These are phyloP conservation scores for Purpureocillium lavendulum DNA, from an alignment of 2,329 filamentous ascomycete species.

Conservation along the genomic window DNA sequence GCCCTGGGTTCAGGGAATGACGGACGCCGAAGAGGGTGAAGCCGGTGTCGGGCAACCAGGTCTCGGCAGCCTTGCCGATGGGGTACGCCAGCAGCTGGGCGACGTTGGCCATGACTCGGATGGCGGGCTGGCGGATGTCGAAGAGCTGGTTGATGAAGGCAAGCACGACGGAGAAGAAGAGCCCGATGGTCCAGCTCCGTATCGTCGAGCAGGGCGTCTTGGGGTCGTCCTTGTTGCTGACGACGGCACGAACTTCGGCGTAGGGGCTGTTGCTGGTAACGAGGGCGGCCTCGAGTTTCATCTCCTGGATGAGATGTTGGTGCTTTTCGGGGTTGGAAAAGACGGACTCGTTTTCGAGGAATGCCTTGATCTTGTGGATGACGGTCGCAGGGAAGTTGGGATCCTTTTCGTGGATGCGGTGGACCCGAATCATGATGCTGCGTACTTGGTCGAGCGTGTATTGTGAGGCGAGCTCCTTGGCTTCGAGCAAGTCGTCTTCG, in stretches of 20 bases:
- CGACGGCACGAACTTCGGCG: constrained; percentile 47
- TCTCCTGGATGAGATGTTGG: constrained; percentile 39
- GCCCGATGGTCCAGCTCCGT: constrained; percentile 44
- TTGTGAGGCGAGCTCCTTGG: constrained; percentile 32
- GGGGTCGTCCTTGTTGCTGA: constrained; percentile 46
- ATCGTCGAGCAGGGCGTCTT: constrained; percentile 43
- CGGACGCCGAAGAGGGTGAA: constrained; percentile 37
- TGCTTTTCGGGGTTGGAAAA: constrained; percentile 37
- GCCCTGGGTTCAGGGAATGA: constrained; percentile 45
- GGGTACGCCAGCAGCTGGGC: constrained; percentile 50
- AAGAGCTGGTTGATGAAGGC: constrained; percentile 50
- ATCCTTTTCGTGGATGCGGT: constrained; percentile 31
- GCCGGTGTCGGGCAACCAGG: constrained; percentile 39
- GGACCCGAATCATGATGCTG: constrained; percentile 31
- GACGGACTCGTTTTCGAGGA: constrained; percentile 34
- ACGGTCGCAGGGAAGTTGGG: constrained; percentile 32
- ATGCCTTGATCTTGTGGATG: constrained; percentile 30
- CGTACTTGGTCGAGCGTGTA: constrained; percentile 34
- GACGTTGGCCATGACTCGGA: constrained; percentile 45
- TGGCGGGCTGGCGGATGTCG: constrained; percentile 46
- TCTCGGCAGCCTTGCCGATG: constrained; percentile 41
- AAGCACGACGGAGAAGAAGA: constrained; percentile 39
- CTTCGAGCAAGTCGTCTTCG: constrained; percentile 36
- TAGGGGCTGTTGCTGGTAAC: constrained; percentile 50
- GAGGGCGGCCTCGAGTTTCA: constrained; percentile 46